Evolutionary conservation across 139 green algal genomes (phyloP).

Genomic region (Tetraselmis striata): DNA sequence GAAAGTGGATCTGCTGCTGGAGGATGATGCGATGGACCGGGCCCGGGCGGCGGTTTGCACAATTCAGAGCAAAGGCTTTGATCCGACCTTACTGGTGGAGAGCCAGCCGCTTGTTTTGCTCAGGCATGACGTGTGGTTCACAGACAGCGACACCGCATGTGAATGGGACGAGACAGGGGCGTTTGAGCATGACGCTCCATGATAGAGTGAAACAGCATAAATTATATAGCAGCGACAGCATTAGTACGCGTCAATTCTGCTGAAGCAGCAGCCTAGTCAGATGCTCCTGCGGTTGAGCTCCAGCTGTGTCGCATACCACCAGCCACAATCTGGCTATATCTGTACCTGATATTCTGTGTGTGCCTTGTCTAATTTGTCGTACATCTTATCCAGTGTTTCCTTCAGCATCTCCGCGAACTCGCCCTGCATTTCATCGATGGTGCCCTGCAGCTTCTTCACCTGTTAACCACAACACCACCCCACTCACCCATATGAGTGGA

Average conservation of each 20-base stretch:
- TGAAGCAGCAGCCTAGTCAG: too few relatives aligned
- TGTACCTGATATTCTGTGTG: not conserved
- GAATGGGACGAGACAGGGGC: not conserved
- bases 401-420: constrained; percentile 42
- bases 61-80: not conserved
- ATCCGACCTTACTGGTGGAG: not conserved
- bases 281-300: too few relatives aligned
- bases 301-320: too few relatives aligned
- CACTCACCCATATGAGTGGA: too few relatives aligned
- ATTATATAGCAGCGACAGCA: too few relatives aligned
- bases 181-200: not conserved
- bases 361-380: constrained; percentile 16
- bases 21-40: not conserved
- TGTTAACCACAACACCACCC: too few relatives aligned
- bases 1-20: not conserved
- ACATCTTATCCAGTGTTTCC: constrained; percentile 39
- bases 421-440: constrained; percentile 36
- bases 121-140: not conserved
- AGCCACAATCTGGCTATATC: not conserved
- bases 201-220: not conserved
- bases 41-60: not conserved
- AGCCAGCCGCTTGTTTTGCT: not conserved
- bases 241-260: too few relatives aligned
- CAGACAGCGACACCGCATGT: not conserved
- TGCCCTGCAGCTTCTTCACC: not conserved